Evolutionary conservation across 306 rosid genomes (phyloP).

Genomic region (Sesbania bispinosa): DNA sequence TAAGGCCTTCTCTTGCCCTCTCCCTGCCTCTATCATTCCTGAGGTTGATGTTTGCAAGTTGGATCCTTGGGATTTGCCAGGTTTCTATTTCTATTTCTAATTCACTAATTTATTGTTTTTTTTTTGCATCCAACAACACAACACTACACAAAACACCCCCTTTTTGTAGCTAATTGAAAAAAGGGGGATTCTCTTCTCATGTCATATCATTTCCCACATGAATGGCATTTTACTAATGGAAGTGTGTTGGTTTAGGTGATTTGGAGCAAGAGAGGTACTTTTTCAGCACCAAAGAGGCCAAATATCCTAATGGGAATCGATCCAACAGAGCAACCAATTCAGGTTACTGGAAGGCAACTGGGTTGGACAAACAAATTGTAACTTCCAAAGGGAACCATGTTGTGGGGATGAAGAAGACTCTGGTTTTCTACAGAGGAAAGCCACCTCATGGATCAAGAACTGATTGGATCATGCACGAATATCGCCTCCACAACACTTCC

Average conservation of each 20-base stretch:
- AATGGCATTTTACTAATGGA: no score
- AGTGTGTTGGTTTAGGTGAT: no score
- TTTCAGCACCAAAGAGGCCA: conserved; percentile 90
- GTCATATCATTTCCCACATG: no score
- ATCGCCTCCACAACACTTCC: conserved; percentile 51
- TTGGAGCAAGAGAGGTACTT: conserved; percentile 84
- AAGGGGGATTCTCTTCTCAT: no score
- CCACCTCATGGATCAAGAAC: conserved; percentile 90
- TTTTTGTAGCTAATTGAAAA: no score
- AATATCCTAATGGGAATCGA: conserved; percentile 88
- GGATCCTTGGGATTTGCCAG: conserved; percentile 99
- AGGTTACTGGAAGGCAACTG: conserved; percentile 98
- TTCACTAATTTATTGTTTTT: no score
- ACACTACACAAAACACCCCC: no score
- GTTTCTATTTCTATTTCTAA: no score
- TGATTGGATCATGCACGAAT: conserved; percentile 98
- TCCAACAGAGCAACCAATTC: conserved; percentile 89
- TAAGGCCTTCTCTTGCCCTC: conserved; percentile 69
- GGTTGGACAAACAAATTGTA: conserved; percentile 73
- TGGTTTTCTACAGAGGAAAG: conserved; percentile 87
- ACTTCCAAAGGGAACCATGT: conserved; percentile 42
- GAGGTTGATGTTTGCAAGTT: conserved; percentile 80
- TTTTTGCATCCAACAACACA: no score
- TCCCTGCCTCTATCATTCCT: conserved; percentile 92
- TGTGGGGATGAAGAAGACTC: conserved; percentile 90